phyloP scores from a whole-genome alignment of 2,329 filamentous ascomycete species.

The Xylaria sp. region DNA sequence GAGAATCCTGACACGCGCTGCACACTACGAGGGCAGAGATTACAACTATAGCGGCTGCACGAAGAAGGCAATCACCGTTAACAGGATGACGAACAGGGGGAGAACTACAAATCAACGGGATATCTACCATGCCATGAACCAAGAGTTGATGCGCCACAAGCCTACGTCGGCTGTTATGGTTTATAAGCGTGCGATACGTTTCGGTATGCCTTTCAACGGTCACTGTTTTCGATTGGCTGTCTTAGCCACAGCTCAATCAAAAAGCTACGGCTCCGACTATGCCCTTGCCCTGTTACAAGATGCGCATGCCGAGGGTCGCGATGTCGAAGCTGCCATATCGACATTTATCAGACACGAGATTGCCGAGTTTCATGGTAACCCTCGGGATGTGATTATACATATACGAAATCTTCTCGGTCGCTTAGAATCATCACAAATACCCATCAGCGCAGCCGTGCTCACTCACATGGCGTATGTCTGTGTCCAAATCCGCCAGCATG shows the following conservation, averaged over 20 bases:
- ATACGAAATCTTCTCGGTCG: conserved; percentile 44
- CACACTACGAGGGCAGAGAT: conserved; percentile 28
- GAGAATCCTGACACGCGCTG: conserved; percentile 51
- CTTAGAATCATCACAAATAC: conserved; percentile 45
- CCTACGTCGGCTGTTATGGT: conserved; percentile 51
- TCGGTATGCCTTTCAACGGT: conserved; percentile 52
- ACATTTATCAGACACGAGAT: conserved; percentile 44
- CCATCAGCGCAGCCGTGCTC: conserved; percentile 41
- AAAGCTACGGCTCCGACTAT: conserved; percentile 44
- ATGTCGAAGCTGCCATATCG: conserved; percentile 53
- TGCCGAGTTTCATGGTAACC: conserved; percentile 37
- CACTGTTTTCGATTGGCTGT: conserved; percentile 61
- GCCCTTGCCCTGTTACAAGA: conserved; percentile 55
- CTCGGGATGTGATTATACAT: conserved; percentile 41
- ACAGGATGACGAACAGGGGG: conserved; percentile 41
- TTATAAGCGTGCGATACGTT: conserved; percentile 52
- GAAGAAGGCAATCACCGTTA: conserved; percentile 34
- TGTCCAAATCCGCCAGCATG: conserved; percentile 39
- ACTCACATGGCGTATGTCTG: conserved; percentile 45
- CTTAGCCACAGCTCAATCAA: conserved; percentile 53
- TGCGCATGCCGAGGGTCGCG: conserved; percentile 54
- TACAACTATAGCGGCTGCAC: neutral
- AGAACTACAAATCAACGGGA: conserved; percentile 48
- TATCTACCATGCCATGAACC: conserved; percentile 55
- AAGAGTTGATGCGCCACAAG: conserved; percentile 49